Evolutionary conservation across 1,284 basidiomycete species (phyloP).

Genomic region (Mycena citricolor): DNA sequence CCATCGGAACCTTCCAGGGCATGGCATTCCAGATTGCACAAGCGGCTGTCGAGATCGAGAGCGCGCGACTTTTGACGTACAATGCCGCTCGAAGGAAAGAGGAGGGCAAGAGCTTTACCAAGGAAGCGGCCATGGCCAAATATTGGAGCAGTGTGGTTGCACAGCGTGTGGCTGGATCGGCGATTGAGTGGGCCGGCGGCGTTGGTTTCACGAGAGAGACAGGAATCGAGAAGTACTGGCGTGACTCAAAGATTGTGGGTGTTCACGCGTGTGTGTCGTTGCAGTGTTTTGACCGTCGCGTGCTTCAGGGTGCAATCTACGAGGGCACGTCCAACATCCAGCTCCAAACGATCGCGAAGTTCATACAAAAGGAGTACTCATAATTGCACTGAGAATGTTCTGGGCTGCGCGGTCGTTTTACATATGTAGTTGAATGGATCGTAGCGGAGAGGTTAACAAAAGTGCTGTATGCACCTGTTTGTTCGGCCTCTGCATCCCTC

Average conservation of each 20-base stretch:
- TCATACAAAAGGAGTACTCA: slow-evolving; percentile 78
- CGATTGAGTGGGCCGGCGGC: slow-evolving; percentile 98
- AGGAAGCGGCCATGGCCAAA: slow-evolving; percentile 97
- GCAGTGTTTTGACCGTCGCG: neutral
- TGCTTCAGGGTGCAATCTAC: slow-evolving; percentile 80
- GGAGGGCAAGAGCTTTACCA: slow-evolving; percentile 84
- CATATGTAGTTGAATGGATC: too few relatives aligned
- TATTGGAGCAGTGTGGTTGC: slow-evolving; percentile 89
- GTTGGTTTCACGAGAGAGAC: slow-evolving; percentile 94
- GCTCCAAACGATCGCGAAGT: slow-evolving; percentile 93
- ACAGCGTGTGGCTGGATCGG: slow-evolving; percentile 82
- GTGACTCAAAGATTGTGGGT: slow-evolving; percentile 93
- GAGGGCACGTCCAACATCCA: slow-evolving; percentile 98
- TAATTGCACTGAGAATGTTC: too few relatives aligned
- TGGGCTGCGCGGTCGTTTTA: too few relatives aligned
- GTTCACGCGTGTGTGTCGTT: too few relatives aligned
- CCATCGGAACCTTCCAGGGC: slow-evolving; percentile 91
- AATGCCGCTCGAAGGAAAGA: slow-evolving; percentile 95
- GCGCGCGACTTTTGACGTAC: slow-evolving; percentile 92
- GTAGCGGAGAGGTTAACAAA: too few relatives aligned
- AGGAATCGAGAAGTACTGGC: slow-evolving; percentile 92
- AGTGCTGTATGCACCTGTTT: too few relatives aligned
- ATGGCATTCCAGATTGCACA: slow-evolving; percentile 96
- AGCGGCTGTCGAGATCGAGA: slow-evolving; percentile 87
- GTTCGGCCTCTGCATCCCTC: too few relatives aligned